Percentiles rank a stretch among this genome's conserved stretches.
These are phyloP conservation scores for Candida hispaniensis DNA, from an alignment of 805 yeast species.

Conservation along the genomic window DNA sequence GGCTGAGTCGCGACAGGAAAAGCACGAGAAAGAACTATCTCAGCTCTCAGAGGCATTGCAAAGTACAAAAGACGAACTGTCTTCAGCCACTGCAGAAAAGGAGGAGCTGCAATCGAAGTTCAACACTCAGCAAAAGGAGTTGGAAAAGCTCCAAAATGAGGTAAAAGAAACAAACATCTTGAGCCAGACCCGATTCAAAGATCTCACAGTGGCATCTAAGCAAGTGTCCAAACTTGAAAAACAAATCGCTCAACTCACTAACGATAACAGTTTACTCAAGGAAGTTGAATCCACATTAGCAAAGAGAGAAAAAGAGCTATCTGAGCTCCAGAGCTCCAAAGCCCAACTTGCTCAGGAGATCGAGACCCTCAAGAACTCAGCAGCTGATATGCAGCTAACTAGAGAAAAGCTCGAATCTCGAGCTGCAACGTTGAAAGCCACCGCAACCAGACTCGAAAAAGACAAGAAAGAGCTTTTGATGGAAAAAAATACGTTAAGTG, in stretches of 20 bases:
- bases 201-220: slow-evolving; percentile 26
- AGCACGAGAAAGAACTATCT: no score
- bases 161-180: slow-evolving; percentile 22
- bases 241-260: slow-evolving; percentile 5
- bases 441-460: slow-evolving; percentile 12
- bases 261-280: slow-evolving; percentile 11
- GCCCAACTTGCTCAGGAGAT: slow-evolving; percentile 28
- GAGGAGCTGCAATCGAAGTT: slow-evolving; percentile 16
- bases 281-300: slow-evolving; percentile 11
- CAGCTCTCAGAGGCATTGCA: no score
- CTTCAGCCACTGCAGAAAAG: slow-evolving; percentile 16
- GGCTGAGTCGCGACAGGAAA: no score
- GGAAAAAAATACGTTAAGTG: slow-evolving; percentile 2
- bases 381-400: slow-evolving; percentile 34
- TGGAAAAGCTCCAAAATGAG: slow-evolving; percentile 23
- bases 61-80: no score
- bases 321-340: slow-evolving; percentile 23
- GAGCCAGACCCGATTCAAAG: slow-evolving; percentile 35
- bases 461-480: slow-evolving; percentile 18
- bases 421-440: slow-evolving; percentile 14
- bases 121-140: slow-evolving; percentile 16
- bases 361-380: slow-evolving; percentile 28
- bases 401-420: slow-evolving; percentile 28
- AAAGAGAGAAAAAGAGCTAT: slow-evolving; percentile 18
- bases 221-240: slow-evolving; percentile 14